Base-by-base conservation (phyloP, 2,329 filamentous ascomycete species). In the Alternaria dauci region DNA sequence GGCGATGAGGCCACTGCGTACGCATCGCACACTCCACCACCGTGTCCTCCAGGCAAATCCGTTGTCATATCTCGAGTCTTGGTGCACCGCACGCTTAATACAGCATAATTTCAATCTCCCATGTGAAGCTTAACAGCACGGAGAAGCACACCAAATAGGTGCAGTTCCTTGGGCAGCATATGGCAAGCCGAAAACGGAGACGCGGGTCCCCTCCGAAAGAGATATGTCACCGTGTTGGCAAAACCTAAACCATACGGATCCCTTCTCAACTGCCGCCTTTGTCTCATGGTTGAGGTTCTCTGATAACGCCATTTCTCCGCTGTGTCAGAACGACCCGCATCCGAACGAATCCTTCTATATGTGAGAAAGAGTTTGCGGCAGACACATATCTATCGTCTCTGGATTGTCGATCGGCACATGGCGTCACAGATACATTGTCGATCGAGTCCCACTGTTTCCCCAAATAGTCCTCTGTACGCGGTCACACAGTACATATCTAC, bases 311-410 rank as follows among this genome's bases (percentile, higher is more conserved):
- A 47, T 60, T 46, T 32, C 25, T 18, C 34, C 46, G 16, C 51
- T 56, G 18, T 48, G 34, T 46, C 52, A 39, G 50, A 43, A 30
- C 11, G 16, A 50, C 20, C 26, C 30, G n/a, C 14, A 34, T n/a
- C 47, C 34, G 30, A 28, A 20, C n/a, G 30, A 20, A 20, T 39
- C 26, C 28, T 26, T 47, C 18, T 41, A 26, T 23, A 38, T 4
- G 38, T 56, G 43, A 39, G 41, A 54, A 26, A 38, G 28, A 50
- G 43, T 32, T 52, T 23, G 28, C 52, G 30, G 60, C 26, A 53
- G 20, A 30, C 30, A 59, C 48, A 57, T 32, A 52, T 65, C 55
- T 32, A 52, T 65, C 55, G 18, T 42, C 55, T 64, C 23, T 56
- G 25, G 9, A 16, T 51, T 34, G 46, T 36, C 47, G 34, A 57